Conservation (phyloP, 495 filamentous ascomycete genomes). For the Trichoderma orchidacearum region DNA sequence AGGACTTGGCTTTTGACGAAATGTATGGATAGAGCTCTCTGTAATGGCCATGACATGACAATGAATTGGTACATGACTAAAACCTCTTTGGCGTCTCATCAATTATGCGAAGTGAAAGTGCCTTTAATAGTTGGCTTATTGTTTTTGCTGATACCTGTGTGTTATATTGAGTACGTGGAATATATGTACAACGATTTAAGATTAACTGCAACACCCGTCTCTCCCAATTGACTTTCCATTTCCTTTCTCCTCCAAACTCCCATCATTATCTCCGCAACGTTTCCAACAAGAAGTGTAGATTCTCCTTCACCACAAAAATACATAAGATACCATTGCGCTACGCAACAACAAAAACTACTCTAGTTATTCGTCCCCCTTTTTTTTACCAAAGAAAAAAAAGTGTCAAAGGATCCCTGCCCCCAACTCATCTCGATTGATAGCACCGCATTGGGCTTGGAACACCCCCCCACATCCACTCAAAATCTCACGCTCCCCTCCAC, state of each 20-base stretch:
- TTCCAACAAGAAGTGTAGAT: no score
- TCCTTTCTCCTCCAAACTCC: not conserved
- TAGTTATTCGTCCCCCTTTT: not conserved
- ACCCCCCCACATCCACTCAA: not conserved
- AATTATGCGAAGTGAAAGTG: no score
- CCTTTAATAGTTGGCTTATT: not conserved
- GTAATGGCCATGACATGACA: constrained; percentile 1
- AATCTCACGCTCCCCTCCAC: not conserved
- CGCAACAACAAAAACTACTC: no score
- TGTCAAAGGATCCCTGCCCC: not conserved
- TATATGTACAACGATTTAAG: no score
- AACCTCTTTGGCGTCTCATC: not conserved
- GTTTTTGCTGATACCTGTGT: not conserved
- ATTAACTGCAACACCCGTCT: no score
- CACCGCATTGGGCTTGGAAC: not conserved
- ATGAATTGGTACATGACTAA: not conserved
- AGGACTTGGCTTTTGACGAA: not conserved
- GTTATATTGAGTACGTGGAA: not conserved
- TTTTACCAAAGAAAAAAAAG: not conserved
- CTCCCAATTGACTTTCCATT: no score
- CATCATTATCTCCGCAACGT: not conserved
- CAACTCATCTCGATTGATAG: not conserved
- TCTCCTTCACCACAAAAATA: no score
- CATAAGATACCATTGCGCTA: no score
- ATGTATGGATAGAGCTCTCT: not conserved